Evolutionary conservation across 2,329 filamentous ascomycete species (phyloP).

Genomic region (Epichloe sylvatica): DNA sequence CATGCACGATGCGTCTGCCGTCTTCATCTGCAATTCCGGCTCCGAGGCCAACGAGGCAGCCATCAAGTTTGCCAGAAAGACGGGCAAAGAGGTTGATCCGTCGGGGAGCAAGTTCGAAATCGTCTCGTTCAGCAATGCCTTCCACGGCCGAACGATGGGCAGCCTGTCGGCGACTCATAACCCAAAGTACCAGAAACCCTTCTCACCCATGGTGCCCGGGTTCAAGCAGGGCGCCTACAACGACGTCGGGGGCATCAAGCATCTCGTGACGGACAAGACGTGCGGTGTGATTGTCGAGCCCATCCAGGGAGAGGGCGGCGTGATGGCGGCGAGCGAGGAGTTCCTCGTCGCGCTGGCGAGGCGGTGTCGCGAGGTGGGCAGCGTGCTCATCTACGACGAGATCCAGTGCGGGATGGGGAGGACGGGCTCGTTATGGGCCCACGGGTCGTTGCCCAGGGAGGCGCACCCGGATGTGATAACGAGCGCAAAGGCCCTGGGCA

Average conservation of each 20-base stretch:
- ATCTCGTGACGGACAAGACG: constrained; percentile 68
- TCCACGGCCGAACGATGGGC: constrained; percentile 96
- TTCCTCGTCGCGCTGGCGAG: constrained; percentile 75
- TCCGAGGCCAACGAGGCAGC: constrained; percentile 96
- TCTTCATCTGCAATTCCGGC: constrained; percentile 93
- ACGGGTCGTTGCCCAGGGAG: constrained; percentile 57
- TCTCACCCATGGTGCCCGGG: constrained; percentile 87
- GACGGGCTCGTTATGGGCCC: constrained; percentile 85
- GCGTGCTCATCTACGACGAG: constrained; percentile 87
- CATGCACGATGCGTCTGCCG: constrained; percentile 67
- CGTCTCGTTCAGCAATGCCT: constrained; percentile 81
- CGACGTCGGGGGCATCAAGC: constrained; percentile 56
- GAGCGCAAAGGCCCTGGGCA: constrained; percentile 89
- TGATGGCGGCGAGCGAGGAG: constrained; percentile 67
- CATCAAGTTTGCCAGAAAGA: constrained; percentile 91
- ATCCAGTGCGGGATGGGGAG: constrained; percentile 89
- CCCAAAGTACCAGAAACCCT: constrained; percentile 92
- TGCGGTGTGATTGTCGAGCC: constrained; percentile 94
- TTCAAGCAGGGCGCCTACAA: constrained; percentile 83
- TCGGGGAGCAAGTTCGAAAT: constrained; percentile 65
- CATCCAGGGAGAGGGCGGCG: constrained; percentile 91
- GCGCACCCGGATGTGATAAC: constrained; percentile 91
- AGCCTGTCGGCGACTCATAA: constrained; percentile 91
- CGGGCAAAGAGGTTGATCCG: constrained; percentile 61
- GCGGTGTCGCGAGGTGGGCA: constrained; percentile 74